phyloP scores from a whole-genome alignment of 306 rosid species.

The Canavalia ensiformis region DNA sequence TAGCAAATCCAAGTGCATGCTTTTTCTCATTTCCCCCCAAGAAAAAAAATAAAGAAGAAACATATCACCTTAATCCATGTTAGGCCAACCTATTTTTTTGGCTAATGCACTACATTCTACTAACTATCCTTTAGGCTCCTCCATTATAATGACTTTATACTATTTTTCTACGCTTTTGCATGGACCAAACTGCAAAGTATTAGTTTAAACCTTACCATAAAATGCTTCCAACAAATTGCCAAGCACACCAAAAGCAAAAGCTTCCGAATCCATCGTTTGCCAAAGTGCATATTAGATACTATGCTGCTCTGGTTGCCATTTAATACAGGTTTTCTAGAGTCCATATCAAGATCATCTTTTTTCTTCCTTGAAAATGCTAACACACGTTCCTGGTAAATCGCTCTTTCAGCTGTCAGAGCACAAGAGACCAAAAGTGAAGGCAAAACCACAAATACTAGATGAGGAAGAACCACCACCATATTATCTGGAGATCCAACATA shows the following conservation, averaged over 20 bases:
- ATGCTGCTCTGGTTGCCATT: slow-evolving; percentile 45
- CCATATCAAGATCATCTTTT: slow-evolving; percentile 69
- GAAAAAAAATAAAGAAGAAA: too few relatives aligned
- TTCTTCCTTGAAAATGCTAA: slow-evolving; percentile 73
- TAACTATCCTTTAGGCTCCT: slow-evolving; percentile 25
- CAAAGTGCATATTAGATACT: slow-evolving; percentile 46
- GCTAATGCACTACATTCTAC: not conserved
- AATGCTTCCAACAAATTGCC: slow-evolving; percentile 82
- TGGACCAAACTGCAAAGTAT: slow-evolving; percentile 25
- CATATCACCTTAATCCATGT: slow-evolving; percentile 13
- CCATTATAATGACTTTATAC: not conserved
- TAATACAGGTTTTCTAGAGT: slow-evolving; percentile 41
- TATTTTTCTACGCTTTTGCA: slow-evolving; percentile 15
- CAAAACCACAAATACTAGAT: slow-evolving; percentile 72
- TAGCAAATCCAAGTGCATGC: too few relatives aligned
- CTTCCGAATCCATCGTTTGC: slow-evolving; percentile 69
- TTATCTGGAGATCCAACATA: slow-evolving; percentile 87
- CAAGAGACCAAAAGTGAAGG: slow-evolving; percentile 70
- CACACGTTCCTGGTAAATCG: slow-evolving; percentile 58
- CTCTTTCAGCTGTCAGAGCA: slow-evolving; percentile 76
- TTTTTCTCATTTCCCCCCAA: not conserved
- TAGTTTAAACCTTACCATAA: slow-evolving; percentile 67
- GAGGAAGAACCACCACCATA: slow-evolving; percentile 90
- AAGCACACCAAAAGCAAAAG: slow-evolving; percentile 68
- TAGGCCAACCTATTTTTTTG: slow-evolving; percentile 2